phyloP scores from a whole-genome alignment of 2,329 filamentous ascomycete genomes.

The Chlorencoelia australis region DNA sequence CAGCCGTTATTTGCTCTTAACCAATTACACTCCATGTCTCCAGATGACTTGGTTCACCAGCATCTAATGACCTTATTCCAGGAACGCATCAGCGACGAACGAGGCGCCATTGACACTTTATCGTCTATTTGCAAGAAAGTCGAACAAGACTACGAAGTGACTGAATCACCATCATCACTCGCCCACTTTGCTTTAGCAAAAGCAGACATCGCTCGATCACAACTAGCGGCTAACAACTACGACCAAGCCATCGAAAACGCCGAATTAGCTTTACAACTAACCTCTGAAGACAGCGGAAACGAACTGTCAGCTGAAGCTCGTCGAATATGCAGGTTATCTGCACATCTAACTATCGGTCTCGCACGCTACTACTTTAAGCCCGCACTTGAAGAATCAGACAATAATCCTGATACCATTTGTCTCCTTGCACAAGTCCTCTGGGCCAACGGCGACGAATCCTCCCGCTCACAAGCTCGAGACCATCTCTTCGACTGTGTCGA shows the following conservation, averaged over 20 bases:
- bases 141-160: constrained; percentile 75
- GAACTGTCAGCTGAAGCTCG: constrained; percentile 56
- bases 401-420: constrained; percentile 75
- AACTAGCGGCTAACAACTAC: constrained; percentile 59
- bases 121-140: constrained; percentile 56
- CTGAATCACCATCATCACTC: constrained; percentile 66
- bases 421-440: constrained; percentile 85
- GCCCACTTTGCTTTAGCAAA: constrained; percentile 73
- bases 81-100: constrained; percentile 65
- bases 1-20: constrained; percentile 82
- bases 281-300: constrained; percentile 58
- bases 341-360: constrained; percentile 76
- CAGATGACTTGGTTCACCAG: constrained; percentile 59
- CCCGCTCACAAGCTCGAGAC: constrained; percentile 65
- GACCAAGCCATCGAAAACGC: constrained; percentile 66
- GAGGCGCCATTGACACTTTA: constrained; percentile 52
- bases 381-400: constrained; percentile 66
- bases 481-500: constrained; percentile 75
- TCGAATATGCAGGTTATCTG: constrained; percentile 65
- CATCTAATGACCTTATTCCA: constrained; percentile 75
- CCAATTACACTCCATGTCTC: constrained; percentile 64
- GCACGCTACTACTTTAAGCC: constrained; percentile 77
- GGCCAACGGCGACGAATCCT: constrained; percentile 70
- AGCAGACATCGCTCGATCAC: constrained; percentile 75
- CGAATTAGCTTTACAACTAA: constrained; percentile 70